Conservation (phyloP, 2,329 filamentous ascomycete genomes). For the Penicillium sp. region DNA sequence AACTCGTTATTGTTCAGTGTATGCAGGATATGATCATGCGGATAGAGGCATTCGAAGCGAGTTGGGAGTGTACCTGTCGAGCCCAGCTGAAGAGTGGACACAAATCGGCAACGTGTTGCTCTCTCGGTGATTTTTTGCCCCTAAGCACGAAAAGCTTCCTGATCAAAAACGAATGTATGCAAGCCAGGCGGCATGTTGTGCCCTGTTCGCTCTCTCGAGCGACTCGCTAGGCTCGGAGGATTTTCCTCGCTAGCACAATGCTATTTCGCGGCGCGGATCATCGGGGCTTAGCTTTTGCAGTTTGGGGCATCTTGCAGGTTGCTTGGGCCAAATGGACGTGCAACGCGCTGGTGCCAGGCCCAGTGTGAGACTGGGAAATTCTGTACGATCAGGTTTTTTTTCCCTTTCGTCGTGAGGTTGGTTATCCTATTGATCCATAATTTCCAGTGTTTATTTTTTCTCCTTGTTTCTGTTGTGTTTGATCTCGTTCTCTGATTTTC, state of each 20-base stretch:
- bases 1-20: too few species aligned
- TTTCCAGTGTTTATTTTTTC: background rate
- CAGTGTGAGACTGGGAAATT: slow-evolving; percentile 17
- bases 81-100: slow-evolving; percentile 6
- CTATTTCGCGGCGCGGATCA: slow-evolving; percentile 31
- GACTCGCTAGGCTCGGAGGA: slow-evolving; percentile 8
- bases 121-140: slow-evolving; percentile 6
- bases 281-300: slow-evolving; percentile 36
- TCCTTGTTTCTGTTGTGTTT: background rate
- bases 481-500: background rate
- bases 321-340: slow-evolving; percentile 26
- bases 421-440: background rate
- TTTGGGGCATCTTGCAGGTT: slow-evolving; percentile 29
- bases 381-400: slow-evolving; percentile 15
- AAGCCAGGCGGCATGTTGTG: background rate
- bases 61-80: background rate
- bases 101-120: slow-evolving; percentile 1
- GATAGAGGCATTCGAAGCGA: background rate
- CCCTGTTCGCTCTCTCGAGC: background rate
- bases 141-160: background rate
- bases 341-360: slow-evolving; percentile 17
- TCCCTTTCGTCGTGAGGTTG: background rate
- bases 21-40: too few species aligned
- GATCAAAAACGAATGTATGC: background rate
- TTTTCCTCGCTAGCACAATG: slow-evolving; percentile 15